Evolutionary conservation across 805 yeast species (phyloP).

Genomic region (Citeromyces nyonsensis): DNA sequence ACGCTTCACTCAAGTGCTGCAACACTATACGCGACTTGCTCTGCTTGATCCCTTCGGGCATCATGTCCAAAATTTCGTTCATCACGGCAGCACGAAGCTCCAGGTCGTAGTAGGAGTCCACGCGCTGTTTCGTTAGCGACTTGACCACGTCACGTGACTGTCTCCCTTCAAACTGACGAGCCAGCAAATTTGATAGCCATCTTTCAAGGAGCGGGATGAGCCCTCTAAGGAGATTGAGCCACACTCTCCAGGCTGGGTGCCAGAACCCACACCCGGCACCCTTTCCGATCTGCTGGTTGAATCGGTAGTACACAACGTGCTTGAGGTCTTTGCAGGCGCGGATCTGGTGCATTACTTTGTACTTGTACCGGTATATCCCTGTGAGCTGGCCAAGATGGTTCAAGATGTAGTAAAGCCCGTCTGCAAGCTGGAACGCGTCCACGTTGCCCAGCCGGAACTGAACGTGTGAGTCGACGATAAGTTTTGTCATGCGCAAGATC

Average conservation of each 20-base stretch:
- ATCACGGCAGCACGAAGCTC: constrained; percentile 88
- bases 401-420: constrained; percentile 78
- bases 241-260: constrained; percentile 98
- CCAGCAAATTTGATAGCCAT: constrained; percentile 84
- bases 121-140: constrained; percentile 88
- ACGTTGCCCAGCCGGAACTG: constrained; percentile 81
- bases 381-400: constrained; percentile 93
- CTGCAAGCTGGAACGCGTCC: constrained; percentile 90
- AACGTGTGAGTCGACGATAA: constrained; percentile 87
- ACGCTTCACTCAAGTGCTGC: constrained; percentile 93
- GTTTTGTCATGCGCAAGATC: constrained; percentile 65
- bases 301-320: constrained; percentile 76
- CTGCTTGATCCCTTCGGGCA: constrained; percentile 86
- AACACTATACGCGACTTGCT: constrained; percentile 74
- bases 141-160: constrained; percentile 83
- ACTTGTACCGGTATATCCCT: constrained; percentile 92
- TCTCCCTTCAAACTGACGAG: constrained; percentile 94
- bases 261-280: constrained; percentile 99
- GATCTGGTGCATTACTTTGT: constrained; percentile 96
- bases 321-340: constrained; percentile 91
- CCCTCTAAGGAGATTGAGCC: constrained; percentile 89
- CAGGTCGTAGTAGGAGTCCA: constrained; percentile 87
- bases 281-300: constrained; percentile 79
- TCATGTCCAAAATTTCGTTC: constrained; percentile 94
- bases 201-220: constrained; percentile 81